Evolutionary conservation across 257 asterid species (phyloP).

Genomic region (Solanum verrucosum): DNA sequence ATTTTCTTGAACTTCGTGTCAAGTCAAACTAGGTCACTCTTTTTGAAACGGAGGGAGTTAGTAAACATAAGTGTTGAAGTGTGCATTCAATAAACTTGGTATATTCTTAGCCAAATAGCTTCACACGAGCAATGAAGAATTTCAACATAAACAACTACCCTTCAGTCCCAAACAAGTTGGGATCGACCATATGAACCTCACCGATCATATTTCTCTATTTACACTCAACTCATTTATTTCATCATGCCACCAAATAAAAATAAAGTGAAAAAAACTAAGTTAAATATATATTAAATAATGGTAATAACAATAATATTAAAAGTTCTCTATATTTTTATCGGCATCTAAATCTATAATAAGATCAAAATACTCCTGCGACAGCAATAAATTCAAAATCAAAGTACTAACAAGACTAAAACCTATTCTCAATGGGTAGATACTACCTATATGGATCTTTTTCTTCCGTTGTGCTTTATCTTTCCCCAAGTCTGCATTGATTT

Average conservation of each 20-base stretch:
- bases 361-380: neutral
- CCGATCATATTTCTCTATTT: neutral
- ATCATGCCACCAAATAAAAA: neutral
- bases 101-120: neutral
- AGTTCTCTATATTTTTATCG: neutral
- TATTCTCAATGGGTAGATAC: neutral
- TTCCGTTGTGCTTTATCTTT: neutral
- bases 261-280: neutral
- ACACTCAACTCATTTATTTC: neutral
- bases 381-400: neutral
- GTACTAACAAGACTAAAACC: neutral
- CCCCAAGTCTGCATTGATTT: neutral
- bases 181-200: neutral
- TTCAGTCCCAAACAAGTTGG: neutral
- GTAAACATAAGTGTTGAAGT: neutral
- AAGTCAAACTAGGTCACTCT: too few species aligned
- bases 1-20: too few species aligned
- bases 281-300: neutral
- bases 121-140: neutral
- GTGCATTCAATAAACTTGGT: neutral
- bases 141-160: neutral
- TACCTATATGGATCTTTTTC: neutral
- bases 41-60: neutral
- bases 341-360: neutral
- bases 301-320: neutral